Base-by-base conservation (phyloP, 108 stramenopile genomes). In the Skeletonema costatum region DNA sequence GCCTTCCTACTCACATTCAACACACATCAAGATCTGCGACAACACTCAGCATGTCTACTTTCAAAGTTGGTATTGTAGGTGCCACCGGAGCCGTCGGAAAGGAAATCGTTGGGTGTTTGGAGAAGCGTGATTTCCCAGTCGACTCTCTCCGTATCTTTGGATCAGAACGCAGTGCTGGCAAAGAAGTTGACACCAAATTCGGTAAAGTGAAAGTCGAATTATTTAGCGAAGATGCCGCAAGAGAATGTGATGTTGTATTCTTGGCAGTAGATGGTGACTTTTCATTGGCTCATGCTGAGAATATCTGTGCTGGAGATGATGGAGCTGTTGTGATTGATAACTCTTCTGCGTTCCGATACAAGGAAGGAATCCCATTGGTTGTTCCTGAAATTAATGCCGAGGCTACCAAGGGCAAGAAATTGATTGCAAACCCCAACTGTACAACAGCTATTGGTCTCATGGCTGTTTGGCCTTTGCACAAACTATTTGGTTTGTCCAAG, bases 401-500 rank as follows among this genome's bases (percentile, higher is more conserved):
- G n/a, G 73, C 78, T 32, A 90, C 91, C 81, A 96, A 96, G 79
- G 92, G 92, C 42, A 88, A 89, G 88, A 98, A 97, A 66, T 83
- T 99, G 61, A 98, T 99, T 78, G 99, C 99, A 66, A 99, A 99
- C 86, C 99, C 99, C 36, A 99, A 99, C 73, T 99, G 99, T 79
- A 98, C 99, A 41, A 99, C 99, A n/a, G 98, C 99, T 32, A 98
- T 99, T 77, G 99, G 97, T 48, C 78, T 97, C 44, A 98, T 99
- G 98, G 99, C 97, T 16, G 71, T 99, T 32, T 96, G 87, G 86
- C 99, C 99, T n/a, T 80, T 99, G 46, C 92, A 96, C 71, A 84
- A 96, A 75, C 72, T 88, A 36, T 98, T 96, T 85, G 96, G 95
- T 42, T 66, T 98, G 64, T 94, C 95, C 76, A 87, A 85, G 65